Base-by-base conservation (phyloP, 192 early-diverging fungal species). In the Pecoramyces ruminantium region DNA sequence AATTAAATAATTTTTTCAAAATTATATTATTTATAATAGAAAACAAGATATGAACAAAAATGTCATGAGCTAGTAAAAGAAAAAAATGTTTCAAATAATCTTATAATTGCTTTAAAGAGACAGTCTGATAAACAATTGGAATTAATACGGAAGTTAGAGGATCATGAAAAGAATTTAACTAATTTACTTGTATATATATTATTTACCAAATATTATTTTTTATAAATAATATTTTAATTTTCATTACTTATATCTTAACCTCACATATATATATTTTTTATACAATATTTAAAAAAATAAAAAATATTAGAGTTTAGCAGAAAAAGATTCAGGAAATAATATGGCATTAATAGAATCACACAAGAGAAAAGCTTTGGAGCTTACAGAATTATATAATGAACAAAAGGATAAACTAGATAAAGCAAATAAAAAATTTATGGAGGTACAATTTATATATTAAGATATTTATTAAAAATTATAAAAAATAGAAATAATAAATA, bases 101-200 rank as follows among this genome's bases (percentile, higher is more conserved):
- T 89, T 81, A 89, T 87, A 78, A 89, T 92, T 79, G 89, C 93
- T 2, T 86, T 94, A 82, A 92, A 92, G 80, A 84, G 84, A 40
- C 93, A 94, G 80, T 92, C 91, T 38, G 92, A 94, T 80, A 93
- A 93, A 86, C 95, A 96, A 84, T 85, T 93, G 83, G 95, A 96
- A 80, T 91, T 92, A 81, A 93, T 96, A 79, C 89, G 92, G 40
- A 88, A 87, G 30, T 83, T 94, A 15, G 93, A 97, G 83, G 94
- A 96, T 78, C 89, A 89, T 38, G 96, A 96, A 81, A 92, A 93
- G 79, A 83, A 82, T 13, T 82, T 95, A 38, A 83, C 86, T 17
- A 85, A 86, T 38, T 93, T 96, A 85, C 82, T 95, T 83, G 90
- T 94, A 84, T 77, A 82, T 81, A 28, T 29, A 67, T 30, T 40